Evolutionary conservation across 2,329 filamentous ascomycete genomes (phyloP).

Genomic region (Magnaporthiopsis rhizophila): DNA sequence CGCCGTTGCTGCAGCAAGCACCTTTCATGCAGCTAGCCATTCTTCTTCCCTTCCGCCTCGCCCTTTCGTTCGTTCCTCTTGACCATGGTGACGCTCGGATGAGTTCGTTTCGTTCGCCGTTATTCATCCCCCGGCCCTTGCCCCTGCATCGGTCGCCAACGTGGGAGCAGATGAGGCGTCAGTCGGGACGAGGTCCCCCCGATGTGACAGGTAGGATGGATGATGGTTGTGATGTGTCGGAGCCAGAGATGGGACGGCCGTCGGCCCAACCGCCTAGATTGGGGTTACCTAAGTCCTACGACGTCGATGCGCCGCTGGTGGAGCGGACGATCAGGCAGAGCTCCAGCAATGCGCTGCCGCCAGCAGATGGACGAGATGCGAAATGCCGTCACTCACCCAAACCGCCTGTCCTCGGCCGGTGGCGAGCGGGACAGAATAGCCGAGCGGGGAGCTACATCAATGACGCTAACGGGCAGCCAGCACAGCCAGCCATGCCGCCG

Average conservation of each 20-base stretch:
- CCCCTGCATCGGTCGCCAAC: background rate
- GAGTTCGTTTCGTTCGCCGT: background rate
- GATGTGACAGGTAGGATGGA: background rate
- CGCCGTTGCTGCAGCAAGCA: background rate
- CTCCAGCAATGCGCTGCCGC: background rate
- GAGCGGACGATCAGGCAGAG: background rate
- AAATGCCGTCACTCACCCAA: background rate
- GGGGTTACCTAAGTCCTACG: background rate
- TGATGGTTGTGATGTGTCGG: background rate
- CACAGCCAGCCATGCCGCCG: background rate
- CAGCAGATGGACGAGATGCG: too few relatives aligned
- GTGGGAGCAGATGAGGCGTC: background rate
- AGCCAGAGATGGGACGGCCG: background rate
- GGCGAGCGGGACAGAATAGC: background rate
- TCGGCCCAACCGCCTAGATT: background rate
- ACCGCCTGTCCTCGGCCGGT: background rate
- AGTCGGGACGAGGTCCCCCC: background rate
- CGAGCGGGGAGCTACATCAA: too few relatives aligned
- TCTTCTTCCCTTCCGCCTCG: too few relatives aligned
- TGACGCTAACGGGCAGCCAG: background rate
- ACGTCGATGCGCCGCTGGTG: background rate
- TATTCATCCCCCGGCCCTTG: too few relatives aligned
- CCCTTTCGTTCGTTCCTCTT: background rate
- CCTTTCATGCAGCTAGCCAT: background rate
- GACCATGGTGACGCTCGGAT: background rate